Evolutionary conservation across 345 rosid genomes (phyloP), one percentile per base, ranked within the genome.

Genomic region (Salix exigua): DNA sequence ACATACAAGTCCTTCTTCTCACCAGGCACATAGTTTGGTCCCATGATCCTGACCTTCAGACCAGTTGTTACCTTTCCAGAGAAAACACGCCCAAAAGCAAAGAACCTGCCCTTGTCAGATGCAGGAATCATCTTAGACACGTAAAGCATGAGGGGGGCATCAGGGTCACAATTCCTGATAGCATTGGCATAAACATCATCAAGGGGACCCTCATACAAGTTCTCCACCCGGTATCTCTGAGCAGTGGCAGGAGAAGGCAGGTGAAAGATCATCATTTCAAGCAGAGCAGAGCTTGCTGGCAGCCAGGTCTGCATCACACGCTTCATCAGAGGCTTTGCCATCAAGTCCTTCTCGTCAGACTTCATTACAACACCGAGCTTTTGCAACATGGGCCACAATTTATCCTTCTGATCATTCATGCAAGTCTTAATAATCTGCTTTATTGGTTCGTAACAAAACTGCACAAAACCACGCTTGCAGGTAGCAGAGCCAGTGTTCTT

Each of bases 261-360:
- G 82, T 90, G 97, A 79, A 85, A 88, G 81, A 92, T 83, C 94
- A 92, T 92, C 97, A 92, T 92, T 86, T 92, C 97, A 55, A 90
- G 76, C 38, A 92, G 88, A 60, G 97, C 97, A 38, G 12, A 79
- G 64, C 93, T 90, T 1, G 97, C 95, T 1, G 97, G 95, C 16
- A 92, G 91, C 97, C 97, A 92, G 7, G 91, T 90, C 87, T 92
- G 97, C 97, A 92, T 88, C 23, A 92, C 97, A 74, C 97, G 93
- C 87, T 92, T 92, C 97, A 92, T 92, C 89, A 92, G 60, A 18
- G 93, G 86, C 82, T 92, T 92, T 13, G 83, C 97, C 86, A 89
- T 82, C 74, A 92, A 73, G 0, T 92, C 97, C 81, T 90, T 92
- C 88, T 92, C 97, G 0, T 92, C 94, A 13, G 88, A 72, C 88